phyloP scores from a whole-genome alignment of 257 asterid genomes.

The Gentiana straminea region DNA sequence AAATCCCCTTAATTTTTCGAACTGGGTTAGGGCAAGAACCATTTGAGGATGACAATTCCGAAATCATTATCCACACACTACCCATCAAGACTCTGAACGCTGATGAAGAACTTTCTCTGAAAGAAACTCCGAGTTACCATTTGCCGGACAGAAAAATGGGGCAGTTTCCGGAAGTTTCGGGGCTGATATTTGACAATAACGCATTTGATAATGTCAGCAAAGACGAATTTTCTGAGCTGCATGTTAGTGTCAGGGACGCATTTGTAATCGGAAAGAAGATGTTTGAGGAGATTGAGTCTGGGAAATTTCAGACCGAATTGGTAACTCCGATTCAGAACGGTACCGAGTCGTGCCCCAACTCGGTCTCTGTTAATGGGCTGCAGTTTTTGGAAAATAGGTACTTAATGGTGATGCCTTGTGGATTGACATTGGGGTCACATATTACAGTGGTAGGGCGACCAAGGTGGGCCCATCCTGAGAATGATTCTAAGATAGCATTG shows the following conservation, averaged over 20 bases:
- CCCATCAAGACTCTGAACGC: slow-evolving; percentile 25
- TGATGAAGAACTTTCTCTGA: slow-evolving; percentile 22
- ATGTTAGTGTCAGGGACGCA: slow-evolving; percentile 60
- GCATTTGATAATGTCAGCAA: slow-evolving; percentile 43
- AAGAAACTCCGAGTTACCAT: slow-evolving; percentile 20
- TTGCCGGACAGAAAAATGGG: slow-evolving; percentile 29
- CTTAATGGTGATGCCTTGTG: slow-evolving; percentile 79
- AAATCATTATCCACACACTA: slow-evolving; percentile 23
- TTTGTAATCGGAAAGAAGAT: slow-evolving; percentile 57
- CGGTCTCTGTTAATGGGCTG: slow-evolving; percentile 40
- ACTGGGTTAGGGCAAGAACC: slow-evolving; percentile 56
- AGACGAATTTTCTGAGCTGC: slow-evolving; percentile 62
- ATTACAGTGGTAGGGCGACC: slow-evolving; percentile 81
- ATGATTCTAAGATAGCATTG: slow-evolving; percentile 32
- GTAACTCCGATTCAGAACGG: slow-evolving; percentile 18
- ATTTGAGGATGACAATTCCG: slow-evolving; percentile 28
- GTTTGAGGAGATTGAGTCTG: slow-evolving; percentile 54
- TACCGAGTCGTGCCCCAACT: slow-evolving; percentile 51
- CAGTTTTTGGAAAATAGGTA: slow-evolving; percentile 35
- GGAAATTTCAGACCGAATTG: slow-evolving; percentile 29
- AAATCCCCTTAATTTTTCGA: slow-evolving; percentile 73
- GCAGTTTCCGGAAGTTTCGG: slow-evolving; percentile 48
- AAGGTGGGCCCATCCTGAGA: slow-evolving; percentile 35
- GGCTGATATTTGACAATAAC: slow-evolving; percentile 46
- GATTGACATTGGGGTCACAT: slow-evolving; percentile 81